These are phyloP conservation scores for Cryptosporidium ryanae DNA, from an alignment of 169 alveolate species.

Conservation along the genomic window DNA sequence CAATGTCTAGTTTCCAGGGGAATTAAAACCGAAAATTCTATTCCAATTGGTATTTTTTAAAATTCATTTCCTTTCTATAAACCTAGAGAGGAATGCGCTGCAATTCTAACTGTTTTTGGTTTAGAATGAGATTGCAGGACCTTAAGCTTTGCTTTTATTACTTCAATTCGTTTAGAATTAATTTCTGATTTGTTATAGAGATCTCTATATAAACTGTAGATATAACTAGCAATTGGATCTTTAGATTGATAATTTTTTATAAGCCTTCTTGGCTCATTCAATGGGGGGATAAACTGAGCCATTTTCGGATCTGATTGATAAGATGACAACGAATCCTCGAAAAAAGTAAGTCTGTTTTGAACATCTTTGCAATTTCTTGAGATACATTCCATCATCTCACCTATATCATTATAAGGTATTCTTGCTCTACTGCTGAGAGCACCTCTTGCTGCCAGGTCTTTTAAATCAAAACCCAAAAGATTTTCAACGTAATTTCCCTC, in stretches of 20 bases:
- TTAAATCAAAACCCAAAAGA: constrained; percentile 49
- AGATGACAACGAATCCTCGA: constrained; percentile 43
- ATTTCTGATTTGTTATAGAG: constrained; percentile 60
- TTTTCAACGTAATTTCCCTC: constrained; percentile 6
- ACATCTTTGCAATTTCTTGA: constrained; percentile 73
- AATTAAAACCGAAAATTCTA: neutral
- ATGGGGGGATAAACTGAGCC: constrained; percentile 62
- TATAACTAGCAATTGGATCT: constrained; percentile 66
- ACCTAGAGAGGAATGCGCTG: constrained; percentile 61
- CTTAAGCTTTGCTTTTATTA: constrained; percentile 62
- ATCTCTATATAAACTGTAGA: constrained; percentile 56
- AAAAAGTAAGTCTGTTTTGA: constrained; percentile 36
- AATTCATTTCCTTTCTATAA: neutral
- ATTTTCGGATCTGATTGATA: constrained; percentile 45
- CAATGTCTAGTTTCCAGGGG: constrained; percentile 14
- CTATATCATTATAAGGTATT: constrained; percentile 58
- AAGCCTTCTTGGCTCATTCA: constrained; percentile 52
- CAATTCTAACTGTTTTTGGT: constrained; percentile 62
- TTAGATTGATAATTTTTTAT: constrained; percentile 46
- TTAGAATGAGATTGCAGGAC: constrained; percentile 65
- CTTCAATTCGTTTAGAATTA: constrained; percentile 65
- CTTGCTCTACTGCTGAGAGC: constrained; percentile 32
- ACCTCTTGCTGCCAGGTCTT: constrained; percentile 50
- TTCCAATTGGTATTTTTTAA: neutral
- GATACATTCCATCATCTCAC: constrained; percentile 71